Evolutionary conservation across 306 rosid species (phyloP).

Genomic region (Morella rubra): DNA sequence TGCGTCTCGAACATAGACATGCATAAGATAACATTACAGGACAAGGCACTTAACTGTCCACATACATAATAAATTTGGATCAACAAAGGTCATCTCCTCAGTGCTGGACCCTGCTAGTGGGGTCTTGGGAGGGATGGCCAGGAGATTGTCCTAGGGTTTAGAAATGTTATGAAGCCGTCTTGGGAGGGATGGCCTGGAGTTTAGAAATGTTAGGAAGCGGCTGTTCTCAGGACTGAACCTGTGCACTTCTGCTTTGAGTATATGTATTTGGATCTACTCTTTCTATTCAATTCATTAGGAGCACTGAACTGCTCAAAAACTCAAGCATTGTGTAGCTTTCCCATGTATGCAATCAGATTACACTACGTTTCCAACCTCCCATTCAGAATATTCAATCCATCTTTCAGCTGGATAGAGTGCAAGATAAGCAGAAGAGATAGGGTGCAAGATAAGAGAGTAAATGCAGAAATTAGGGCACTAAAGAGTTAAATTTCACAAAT

Average conservation of each 20-base stretch:
- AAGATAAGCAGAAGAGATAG: too few relatives aligned
- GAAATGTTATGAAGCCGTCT: neutral
- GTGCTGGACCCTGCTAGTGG: neutral
- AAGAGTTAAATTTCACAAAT: neutral
- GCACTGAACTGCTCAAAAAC: neutral
- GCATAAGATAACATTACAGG: neutral
- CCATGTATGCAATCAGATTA: neutral
- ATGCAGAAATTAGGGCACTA: neutral
- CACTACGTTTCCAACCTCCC: neutral
- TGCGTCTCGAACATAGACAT: neutral
- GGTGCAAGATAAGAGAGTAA: neutral
- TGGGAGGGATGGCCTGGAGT: neutral
- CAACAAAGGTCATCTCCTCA: neutral
- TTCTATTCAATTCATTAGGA: neutral
- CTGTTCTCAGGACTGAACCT: neutral
- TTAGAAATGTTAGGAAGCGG: neutral
- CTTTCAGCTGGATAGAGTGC: neutral
- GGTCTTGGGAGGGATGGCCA: neutral
- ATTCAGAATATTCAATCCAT: neutral
- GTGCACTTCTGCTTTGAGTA: neutral
- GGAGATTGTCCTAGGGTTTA: neutral
- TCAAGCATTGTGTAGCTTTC: neutral
- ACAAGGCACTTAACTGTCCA: neutral
- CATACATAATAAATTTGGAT: slow-evolving; percentile 8
- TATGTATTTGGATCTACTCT: neutral